These are phyloP conservation scores for Poa pratensis DNA, from an alignment of 176 grass and related monocot species.

Conservation along the genomic window DNA sequence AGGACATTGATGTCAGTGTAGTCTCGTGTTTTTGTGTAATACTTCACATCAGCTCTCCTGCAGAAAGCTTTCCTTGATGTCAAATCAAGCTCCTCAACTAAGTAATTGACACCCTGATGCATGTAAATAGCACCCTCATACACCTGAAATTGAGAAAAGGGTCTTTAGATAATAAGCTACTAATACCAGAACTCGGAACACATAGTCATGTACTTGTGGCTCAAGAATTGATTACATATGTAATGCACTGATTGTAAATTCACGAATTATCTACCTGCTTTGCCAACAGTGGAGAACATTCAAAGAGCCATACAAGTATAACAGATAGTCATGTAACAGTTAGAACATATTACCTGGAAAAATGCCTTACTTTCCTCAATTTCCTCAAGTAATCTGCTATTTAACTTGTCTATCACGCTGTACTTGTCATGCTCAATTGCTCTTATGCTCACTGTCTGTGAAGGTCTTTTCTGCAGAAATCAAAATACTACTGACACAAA, in stretches of 20 bases:
- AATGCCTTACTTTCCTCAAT: conserved; percentile 97
- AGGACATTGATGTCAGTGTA: conserved; percentile 86
- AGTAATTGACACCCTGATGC: conserved; percentile 88
- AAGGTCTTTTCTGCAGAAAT: conserved; percentile 75
- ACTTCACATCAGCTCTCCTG: conserved; percentile 92
- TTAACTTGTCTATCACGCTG: conserved; percentile 68
- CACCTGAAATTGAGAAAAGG: conserved; percentile 60
- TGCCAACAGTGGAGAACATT: not conserved
- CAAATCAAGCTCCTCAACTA: conserved; percentile 78
- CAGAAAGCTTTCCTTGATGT: conserved; percentile 78
- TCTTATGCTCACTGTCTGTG: conserved; percentile 69
- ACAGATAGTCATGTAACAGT: conserved; percentile 22
- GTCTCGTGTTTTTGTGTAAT: conserved; percentile 92
- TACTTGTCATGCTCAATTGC: conserved; percentile 87
- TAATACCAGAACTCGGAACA: conserved; percentile 13
- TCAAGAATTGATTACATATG: conserved; percentile 9
- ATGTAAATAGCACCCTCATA: conserved; percentile 97
- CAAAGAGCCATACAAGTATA: not conserved
- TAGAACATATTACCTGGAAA: conserved; percentile 68
- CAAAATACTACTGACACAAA: conserved; percentile 30
- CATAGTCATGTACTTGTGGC: not conserved
- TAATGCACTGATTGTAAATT: conserved; percentile 1
- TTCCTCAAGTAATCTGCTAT: conserved; percentile 74
- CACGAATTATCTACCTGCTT: conserved; percentile 24
- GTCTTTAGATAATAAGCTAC: conserved; percentile 29